These are phyloP conservation scores for Neoboletus subvelutipes DNA, from an alignment of 768 basidiomycete genomes.

Conservation along the genomic window DNA sequence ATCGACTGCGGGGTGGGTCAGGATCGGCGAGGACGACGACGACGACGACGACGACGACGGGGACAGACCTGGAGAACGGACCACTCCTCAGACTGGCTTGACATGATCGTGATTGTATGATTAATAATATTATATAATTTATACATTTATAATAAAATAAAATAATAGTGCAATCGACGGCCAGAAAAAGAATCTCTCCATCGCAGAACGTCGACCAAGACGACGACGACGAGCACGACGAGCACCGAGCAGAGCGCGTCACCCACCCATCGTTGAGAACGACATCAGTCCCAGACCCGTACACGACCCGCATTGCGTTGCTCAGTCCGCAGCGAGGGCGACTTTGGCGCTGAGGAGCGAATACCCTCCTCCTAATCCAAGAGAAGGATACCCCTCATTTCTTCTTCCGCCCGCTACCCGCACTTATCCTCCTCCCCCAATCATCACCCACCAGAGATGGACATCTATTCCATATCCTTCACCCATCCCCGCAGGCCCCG, in stretches of 20 bases:
- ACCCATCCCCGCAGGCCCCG: conserved; percentile 83
- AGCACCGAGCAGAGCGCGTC: conserved; percentile 22
- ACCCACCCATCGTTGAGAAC: conserved; percentile 4
- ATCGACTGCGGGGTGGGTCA: conserved; percentile 54
- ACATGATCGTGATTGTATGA: conserved; percentile 2
- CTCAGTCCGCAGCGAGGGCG: conserved; percentile 3
- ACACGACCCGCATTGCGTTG: not conserved
- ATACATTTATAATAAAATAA: not conserved
- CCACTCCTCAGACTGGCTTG: conserved; percentile 16
- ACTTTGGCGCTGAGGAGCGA: conserved; percentile 22
- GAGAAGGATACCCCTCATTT: conserved; percentile 19
- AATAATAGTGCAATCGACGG: conserved; percentile 6
- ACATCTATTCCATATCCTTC: conserved; percentile 94
- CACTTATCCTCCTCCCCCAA: conserved; percentile 1
- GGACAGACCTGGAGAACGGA: conserved; percentile 27
- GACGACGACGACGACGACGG: not conserved
- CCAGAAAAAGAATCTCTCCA: conserved; percentile 22
- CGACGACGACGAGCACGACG: conserved; percentile 17
- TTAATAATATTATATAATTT: conserved; percentile 8
- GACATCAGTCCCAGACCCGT: conserved; percentile 2
- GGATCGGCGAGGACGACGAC: conserved; percentile 3
- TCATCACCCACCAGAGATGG: conserved; percentile 50
- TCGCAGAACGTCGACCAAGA: conserved; percentile 21
- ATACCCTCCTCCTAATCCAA: conserved; percentile 30
- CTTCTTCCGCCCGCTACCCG: conserved; percentile 2